phyloP scores from a whole-genome alignment of 2,329 filamentous ascomycete genomes.

The Hypoxylon sp. region DNA sequence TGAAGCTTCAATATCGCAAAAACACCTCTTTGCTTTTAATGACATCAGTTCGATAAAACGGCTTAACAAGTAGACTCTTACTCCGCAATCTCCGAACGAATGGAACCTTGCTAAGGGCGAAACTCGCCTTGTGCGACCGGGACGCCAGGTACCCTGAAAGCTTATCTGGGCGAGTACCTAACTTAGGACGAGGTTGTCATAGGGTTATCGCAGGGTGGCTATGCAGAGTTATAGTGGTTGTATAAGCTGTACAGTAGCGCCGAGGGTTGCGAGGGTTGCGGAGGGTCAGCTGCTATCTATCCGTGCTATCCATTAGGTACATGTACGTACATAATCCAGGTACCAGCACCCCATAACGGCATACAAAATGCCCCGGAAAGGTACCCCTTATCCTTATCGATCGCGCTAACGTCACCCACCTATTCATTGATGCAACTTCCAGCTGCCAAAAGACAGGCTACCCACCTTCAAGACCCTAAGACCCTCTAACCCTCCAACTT shows the following conservation, averaged over 20 bases:
- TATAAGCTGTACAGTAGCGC: slow-evolving; percentile 15
- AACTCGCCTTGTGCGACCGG: slow-evolving; percentile 21
- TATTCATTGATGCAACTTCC: slow-evolving; percentile 33
- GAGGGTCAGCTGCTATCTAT: slow-evolving; percentile 22
- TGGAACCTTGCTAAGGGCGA: slow-evolving; percentile 12
- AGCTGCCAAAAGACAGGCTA: slow-evolving; percentile 26
- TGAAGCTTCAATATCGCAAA: background rate
- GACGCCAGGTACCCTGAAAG: slow-evolving; percentile 29
- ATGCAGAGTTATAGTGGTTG: background rate
- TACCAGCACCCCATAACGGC: slow-evolving; percentile 14
- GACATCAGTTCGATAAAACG: slow-evolving; percentile 22
- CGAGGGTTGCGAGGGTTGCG: background rate
- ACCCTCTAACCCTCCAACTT: slow-evolving; percentile 22
- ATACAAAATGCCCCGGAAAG: background rate
- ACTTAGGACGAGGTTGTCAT: background rate
- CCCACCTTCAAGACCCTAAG: slow-evolving; percentile 37
- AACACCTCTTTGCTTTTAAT: slow-evolving; percentile 5
- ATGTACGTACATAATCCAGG: slow-evolving; percentile 18
- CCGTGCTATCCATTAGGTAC: slow-evolving; percentile 17
- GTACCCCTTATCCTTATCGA: slow-evolving; percentile 34
- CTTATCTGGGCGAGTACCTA: slow-evolving; percentile 21
- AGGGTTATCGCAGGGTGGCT: background rate
- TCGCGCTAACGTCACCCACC: slow-evolving; percentile 41
- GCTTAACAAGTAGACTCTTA: slow-evolving; percentile 4
- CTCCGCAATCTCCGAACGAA: slow-evolving; percentile 29